Conservation (phyloP, 108 stramenopile genomes). For the Stephanodiscus triporus region DNA sequence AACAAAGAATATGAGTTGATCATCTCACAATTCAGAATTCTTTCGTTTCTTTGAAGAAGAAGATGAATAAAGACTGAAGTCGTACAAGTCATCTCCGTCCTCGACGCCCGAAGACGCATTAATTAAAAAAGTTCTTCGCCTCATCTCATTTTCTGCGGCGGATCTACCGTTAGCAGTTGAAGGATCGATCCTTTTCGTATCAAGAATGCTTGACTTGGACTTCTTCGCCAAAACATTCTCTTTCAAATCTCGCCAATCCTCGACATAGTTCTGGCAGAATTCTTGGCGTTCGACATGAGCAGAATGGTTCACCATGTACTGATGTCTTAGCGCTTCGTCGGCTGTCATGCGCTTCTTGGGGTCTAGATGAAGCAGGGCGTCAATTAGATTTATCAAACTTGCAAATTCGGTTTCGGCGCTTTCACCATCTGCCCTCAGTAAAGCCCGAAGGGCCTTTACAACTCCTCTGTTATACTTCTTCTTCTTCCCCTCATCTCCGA, state of each 20-base stretch:
- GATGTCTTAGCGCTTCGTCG: conserved; percentile 70
- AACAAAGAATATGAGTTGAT: neutral
- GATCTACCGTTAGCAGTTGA: neutral
- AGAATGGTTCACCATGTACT: conserved; percentile 52
- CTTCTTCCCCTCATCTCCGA: conserved; percentile 52
- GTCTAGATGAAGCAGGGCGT: conserved; percentile 77
- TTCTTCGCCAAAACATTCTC: conserved; percentile 45
- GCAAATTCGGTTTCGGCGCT: conserved; percentile 49
- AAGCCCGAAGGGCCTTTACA: conserved; percentile 65
- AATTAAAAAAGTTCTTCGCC: conserved; percentile 66
- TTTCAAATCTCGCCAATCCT: conserved; percentile 79
- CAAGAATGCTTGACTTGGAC: conserved; percentile 25
- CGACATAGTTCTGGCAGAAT: conserved; percentile 69
- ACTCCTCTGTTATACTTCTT: conserved; percentile 85
- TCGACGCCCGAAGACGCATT: conserved; percentile 50
- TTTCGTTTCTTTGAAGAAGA: conserved; percentile 41
- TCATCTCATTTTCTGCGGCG: conserved; percentile 50
- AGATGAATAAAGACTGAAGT: conserved; percentile 62
- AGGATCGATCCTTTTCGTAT: neutral
- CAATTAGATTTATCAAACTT: conserved; percentile 72
- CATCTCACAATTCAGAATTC: conserved; percentile 23
- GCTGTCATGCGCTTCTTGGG: conserved; percentile 78
- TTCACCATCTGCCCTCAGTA: conserved; percentile 53
- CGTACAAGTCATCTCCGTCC: conserved; percentile 71
- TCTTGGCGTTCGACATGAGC: conserved; percentile 39